Base-by-base conservation (phyloP, 2,329 filamentous ascomycete species). In the Juglanconis oblonga region DNA sequence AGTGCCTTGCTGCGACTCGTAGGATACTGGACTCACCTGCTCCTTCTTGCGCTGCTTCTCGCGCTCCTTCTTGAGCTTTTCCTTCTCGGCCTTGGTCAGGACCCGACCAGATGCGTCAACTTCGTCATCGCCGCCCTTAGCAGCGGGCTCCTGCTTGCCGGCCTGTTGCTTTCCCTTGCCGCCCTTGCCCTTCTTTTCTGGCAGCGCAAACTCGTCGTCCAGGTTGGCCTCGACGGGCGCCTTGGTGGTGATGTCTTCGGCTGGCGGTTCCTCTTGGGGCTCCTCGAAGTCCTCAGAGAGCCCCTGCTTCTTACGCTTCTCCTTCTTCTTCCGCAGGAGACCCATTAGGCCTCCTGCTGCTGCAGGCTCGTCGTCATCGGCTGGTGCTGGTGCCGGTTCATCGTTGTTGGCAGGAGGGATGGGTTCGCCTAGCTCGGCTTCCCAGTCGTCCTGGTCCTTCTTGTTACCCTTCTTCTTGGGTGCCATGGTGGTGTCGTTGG, bases 11-110 rank as follows among this genome's bases (percentile, higher is more conserved):
- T 24, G 6, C n/a, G 17, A 13, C 11, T 47, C 7, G n/a, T 29
- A 17, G 8, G 7, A 9, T 36, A 17, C 5, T 24, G 11, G 31
- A 51, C 62, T 52, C 64, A 95, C 92, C 85, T 98, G 90, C 77
- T 99, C 95, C 86, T 93, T 99, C 81, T 99, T 99, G 67, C 93
- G 85, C 79, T 95, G 91, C 86, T 99, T 99, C 81, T 99, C 95
- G 63, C 92, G 87, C 80, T 99, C 95, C 79, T 97, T 99, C 84
- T 94, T 98, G 71, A 94, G 83, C 77, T 92, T 96, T 75, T 99
- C 95, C 80, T 99, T 99, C 79, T 99, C 93, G 61, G 96, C 95
- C 85, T 98, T 99, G 44, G 92, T 96, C 78, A 98, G 87, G 52
- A 98, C 82, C 58, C 87, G 85, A 49, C 88, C 88, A 61, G 80